A percentile compares a stretch with the other conserved stretches of the same genome.
Evolutionary conservation across 495 filamentous ascomycete species (phyloP).

Genomic region (Xylaria bambusicola): DNA sequence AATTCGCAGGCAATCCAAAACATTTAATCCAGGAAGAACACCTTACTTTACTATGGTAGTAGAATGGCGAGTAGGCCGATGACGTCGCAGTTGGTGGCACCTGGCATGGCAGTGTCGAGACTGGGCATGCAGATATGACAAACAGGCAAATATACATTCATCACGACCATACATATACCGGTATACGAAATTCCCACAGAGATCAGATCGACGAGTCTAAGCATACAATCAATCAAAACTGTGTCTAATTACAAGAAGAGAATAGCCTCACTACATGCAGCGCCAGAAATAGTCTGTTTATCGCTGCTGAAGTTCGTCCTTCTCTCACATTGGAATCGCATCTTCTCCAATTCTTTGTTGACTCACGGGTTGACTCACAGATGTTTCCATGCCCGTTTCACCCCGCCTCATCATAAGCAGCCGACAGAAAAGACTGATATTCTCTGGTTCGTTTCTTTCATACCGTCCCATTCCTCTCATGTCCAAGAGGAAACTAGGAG

Average conservation of each 20-base stretch:
- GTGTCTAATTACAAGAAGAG: too few relatives aligned
- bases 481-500: conserved; percentile 31
- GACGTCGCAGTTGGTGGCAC: neutral
- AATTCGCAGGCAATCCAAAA: too few relatives aligned
- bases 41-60: too few relatives aligned
- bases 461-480: conserved; percentile 7
- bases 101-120: neutral
- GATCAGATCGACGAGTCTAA: too few relatives aligned
- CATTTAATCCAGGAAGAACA: too few relatives aligned
- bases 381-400: neutral
- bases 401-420: neutral
- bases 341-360: neutral
- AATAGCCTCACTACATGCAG: too few relatives aligned
- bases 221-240: too few relatives aligned
- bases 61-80: too few relatives aligned
- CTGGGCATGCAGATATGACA: neutral
- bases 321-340: neutral
- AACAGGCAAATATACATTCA: too few relatives aligned
- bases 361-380: conserved; percentile 3
- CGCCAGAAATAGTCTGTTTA: neutral
- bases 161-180: too few relatives aligned
- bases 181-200: too few relatives aligned
- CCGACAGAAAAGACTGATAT: neutral
- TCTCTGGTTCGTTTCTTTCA: neutral
- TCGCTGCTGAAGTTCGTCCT: neutral